Evolutionary conservation across 441 rosid species (phyloP), one percentile per base, ranked within the genome.

Genomic region (Dalechampia spathulata): DNA sequence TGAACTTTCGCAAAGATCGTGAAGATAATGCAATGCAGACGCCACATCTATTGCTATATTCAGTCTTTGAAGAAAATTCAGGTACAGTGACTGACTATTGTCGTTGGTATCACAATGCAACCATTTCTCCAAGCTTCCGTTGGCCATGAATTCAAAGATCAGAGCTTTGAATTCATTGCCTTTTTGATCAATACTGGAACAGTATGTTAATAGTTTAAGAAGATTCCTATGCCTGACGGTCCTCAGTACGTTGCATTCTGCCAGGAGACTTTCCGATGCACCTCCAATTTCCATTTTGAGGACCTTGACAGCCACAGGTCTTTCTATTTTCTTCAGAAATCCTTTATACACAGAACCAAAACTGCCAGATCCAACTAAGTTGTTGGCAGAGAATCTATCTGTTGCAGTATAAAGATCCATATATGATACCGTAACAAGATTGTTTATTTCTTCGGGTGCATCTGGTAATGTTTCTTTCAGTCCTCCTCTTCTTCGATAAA

Each of bases 91-190:
- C 5, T 17, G 32, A 37, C 30, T 6, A 1, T 20, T 23, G 7
- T 8, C 39, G 7, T 28, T 7, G 34, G 4, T 28, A 7, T 36
- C 12, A 6, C 10, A 13, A 42, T 73, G 71, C 58, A 70, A 32
- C 72, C 78, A 63, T 6, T 57, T 45, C 7, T 55, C 69, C 25
- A 71, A 43, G 23, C 38, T 65, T 15, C 68, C 64, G 17, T 73
- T 73, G 1, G 30, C 21, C 66, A 62, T 62, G 48, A 56, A 65
- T 36, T 58, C 60, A 34, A 52, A 56, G 7, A 68, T 32, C n/a
- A 71, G 23, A 58, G 72, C 72, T 52, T 67, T 66, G 49, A 72
- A 72, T 30, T 60, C 61, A 26, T 53, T 63, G 7, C 63, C 62
- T 20, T 37, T 34, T 22, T 40, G 54, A 69, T 69, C 74, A 13